Base-by-base conservation (phyloP, 2,329 filamentous ascomycete species). In the Aspergillus unguis region DNA sequence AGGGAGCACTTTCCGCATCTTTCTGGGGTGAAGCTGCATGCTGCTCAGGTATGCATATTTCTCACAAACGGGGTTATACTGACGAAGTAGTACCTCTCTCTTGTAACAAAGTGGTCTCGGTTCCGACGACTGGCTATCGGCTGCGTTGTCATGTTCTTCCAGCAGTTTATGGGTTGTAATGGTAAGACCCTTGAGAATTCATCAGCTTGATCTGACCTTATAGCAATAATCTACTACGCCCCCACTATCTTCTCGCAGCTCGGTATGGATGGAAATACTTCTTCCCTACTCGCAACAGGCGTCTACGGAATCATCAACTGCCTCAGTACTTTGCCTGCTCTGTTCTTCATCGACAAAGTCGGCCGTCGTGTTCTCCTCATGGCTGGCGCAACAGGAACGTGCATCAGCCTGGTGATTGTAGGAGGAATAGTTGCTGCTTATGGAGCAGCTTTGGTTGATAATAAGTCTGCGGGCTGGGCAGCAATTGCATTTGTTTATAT, bases 141-240 rank as follows among this genome's bases (percentile, higher is more conserved):
- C 1, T 73, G 67, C 56, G 63, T 56, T 9, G 65, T 71, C 3
- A 72, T 72, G 69, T 72, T 73, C 50, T 74, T 73, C 52, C 65
- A 78, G 56, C 75, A 82, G 41, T 77, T 77, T 45, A 75, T 73
- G 62, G 76, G 75, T 0, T 73, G 71, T 57, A 78, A 78, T 48
- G 75, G 68, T 71, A 50, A 3, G 27, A 33, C 11, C 17, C 3
- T 33, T 17, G 17, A 17, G 17, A 17, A 17, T 17, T 17, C 17
- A 17, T 17, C 17, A 17, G 17, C 17, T 17, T 17, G 17, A 17
- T 17, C 17, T 17, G 17, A 17, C 17, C 17, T 17, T 17, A 17
- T 17, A 70, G 67, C 75, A 0, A 68, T 79, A 45, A 77, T 79
- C 23, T 78, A 77, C 62, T 79, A 78, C 48, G 75, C 75, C 0